These are phyloP conservation scores for Orbilia quercus DNA, from an alignment of 2,329 filamentous ascomycete genomes.

Conservation along the genomic window DNA sequence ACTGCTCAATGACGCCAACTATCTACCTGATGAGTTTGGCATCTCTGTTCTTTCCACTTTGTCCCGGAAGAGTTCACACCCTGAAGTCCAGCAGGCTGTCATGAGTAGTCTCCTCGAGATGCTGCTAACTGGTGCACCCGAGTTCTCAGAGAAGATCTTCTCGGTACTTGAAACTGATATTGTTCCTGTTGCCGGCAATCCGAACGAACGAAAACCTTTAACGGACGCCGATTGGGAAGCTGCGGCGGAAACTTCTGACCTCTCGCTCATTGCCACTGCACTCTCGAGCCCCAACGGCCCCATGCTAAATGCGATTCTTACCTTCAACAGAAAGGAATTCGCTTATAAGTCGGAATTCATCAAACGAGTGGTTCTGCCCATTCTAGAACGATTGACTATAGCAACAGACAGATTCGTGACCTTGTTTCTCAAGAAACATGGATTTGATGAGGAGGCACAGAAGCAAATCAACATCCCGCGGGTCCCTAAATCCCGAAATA, in stretches of 20 bases:
- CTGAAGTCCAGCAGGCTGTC: slow-evolving; percentile 16
- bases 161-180: background rate
- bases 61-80: background rate
- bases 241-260: background rate
- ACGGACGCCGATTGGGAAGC: slow-evolving; percentile 4
- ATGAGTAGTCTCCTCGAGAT: slow-evolving; percentile 6
- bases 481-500: background rate
- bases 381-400: slow-evolving; percentile 13
- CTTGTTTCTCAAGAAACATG: slow-evolving; percentile 12
- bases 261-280: background rate
- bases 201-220: slow-evolving; percentile 11
- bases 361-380: background rate
- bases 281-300: background rate
- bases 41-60: slow-evolving; percentile 2
- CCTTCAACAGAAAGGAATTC: background rate
- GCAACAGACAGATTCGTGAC: slow-evolving; percentile 15
- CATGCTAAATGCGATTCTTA: background rate
- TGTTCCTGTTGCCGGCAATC: slow-evolving; percentile 16
- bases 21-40: background rate
- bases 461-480: slow-evolving; percentile 1
- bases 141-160: background rate
- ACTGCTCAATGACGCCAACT: background rate
- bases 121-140: background rate
- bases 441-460: background rate
- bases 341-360: background rate